Conservation (phyloP, 192 early-diverging fungal genomes). For the Blastocladiella britannica region DNA sequence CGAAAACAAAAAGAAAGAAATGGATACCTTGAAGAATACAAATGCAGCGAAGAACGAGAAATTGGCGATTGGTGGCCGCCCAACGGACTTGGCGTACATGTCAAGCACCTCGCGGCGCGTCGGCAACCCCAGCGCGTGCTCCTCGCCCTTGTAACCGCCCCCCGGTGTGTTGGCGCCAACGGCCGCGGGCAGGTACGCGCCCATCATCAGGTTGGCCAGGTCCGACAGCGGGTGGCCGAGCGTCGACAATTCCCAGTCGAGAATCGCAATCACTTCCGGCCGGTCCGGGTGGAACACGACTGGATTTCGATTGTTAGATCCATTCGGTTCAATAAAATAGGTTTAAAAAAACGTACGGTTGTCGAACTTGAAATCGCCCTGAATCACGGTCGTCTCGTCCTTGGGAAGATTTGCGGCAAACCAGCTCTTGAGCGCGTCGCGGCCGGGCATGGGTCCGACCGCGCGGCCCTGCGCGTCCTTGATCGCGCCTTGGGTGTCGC, state of each 20-base stretch:
- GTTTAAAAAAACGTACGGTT: background rate
- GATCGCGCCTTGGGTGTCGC: constrained; percentile 43
- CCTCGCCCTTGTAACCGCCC: constrained; percentile 25
- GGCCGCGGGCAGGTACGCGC: constrained; percentile 30
- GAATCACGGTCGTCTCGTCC: constrained; percentile 64
- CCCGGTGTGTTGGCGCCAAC: constrained; percentile 5
- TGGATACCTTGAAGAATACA: constrained; percentile 57
- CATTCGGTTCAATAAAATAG: constrained; percentile 14
- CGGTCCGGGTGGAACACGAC: constrained; percentile 52
- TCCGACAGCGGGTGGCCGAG: constrained; percentile 81
- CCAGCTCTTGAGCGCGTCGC: constrained; percentile 53
- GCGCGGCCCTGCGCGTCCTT: constrained; percentile 22
- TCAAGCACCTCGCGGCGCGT: constrained; percentile 41
- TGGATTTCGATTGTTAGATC: constrained; percentile 39
- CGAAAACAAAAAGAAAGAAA: background rate
- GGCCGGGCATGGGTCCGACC: constrained; percentile 47
- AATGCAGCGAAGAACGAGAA: constrained; percentile 74
- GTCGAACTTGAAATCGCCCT: constrained; percentile 76
- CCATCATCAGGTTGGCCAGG: constrained; percentile 65
- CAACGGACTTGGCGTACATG: constrained; percentile 41
- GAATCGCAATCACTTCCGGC: constrained; percentile 55
- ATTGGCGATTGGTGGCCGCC: constrained; percentile 41
- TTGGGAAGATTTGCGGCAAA: constrained; percentile 38
- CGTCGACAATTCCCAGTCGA: constrained; percentile 86
- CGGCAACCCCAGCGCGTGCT: constrained; percentile 31